phyloP scores from a whole-genome alignment of 768 basidiomycete species.

The Xerocomellus amylosporus region DNA sequence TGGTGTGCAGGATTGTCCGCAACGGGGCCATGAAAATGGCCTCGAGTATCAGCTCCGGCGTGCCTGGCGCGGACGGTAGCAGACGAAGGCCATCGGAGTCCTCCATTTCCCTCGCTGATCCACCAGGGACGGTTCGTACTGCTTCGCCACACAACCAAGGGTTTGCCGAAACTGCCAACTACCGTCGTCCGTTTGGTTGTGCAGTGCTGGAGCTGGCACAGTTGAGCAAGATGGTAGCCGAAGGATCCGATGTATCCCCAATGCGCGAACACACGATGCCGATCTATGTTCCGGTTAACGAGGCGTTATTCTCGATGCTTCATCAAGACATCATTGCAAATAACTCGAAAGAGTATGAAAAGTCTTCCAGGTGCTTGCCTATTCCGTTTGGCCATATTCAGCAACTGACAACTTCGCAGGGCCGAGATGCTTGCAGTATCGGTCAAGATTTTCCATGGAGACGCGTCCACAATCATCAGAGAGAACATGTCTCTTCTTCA shows the following conservation, averaged over 20 bases:
- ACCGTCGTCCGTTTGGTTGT: constrained; percentile 92
- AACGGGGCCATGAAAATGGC: constrained; percentile 84
- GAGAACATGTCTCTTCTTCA: constrained; percentile 85
- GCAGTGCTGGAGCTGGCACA: constrained; percentile 86
- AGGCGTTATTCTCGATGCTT: constrained; percentile 85
- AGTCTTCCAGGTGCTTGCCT: constrained; percentile 64
- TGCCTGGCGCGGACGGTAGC: constrained; percentile 36
- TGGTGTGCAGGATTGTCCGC: constrained; percentile 88
- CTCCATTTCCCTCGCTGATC: constrained; percentile 38
- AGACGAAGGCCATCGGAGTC: constrained; percentile 57
- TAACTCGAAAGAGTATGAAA: constrained; percentile 77
- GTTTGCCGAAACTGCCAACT: constrained; percentile 43
- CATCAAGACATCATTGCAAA: constrained; percentile 92
- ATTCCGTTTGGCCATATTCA: neutral
- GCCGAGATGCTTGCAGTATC: constrained; percentile 87
- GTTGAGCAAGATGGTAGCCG: constrained; percentile 62
- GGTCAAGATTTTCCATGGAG: constrained; percentile 85
- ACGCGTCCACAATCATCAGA: constrained; percentile 64
- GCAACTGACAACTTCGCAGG: constrained; percentile 37
- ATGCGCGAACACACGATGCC: constrained; percentile 82
- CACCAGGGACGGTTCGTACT: constrained; percentile 22
- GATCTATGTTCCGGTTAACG: constrained; percentile 80
- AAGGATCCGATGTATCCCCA: constrained; percentile 59
- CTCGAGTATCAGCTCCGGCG: constrained; percentile 46
- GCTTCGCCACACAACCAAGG: constrained; percentile 27